phyloP scores from a whole-genome alignment of 257 asterid species.

The Jaltomata sinuosa region DNA sequence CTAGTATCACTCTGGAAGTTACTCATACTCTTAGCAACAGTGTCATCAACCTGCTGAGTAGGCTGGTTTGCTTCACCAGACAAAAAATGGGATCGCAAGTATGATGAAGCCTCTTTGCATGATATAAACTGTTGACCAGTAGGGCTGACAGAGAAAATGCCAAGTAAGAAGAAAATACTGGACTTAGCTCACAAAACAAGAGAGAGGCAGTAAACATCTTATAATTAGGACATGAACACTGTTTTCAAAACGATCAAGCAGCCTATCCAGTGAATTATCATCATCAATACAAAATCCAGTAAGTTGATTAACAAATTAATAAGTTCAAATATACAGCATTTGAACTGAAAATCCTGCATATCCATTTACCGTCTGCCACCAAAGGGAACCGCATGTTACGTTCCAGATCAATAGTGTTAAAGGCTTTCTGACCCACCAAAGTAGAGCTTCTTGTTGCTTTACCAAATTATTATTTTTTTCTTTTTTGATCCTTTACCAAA shows the following conservation, averaged over 20 bases:
- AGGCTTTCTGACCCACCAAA: background rate
- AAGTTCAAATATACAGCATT: background rate
- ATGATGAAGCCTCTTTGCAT: slow-evolving; percentile 81
- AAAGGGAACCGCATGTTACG: background rate
- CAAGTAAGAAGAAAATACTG: background rate
- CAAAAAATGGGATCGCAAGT: slow-evolving; percentile 55
- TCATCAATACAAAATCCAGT: background rate
- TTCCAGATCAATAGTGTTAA: too few species aligned
- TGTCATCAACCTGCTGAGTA: slow-evolving; percentile 29
- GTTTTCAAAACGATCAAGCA: background rate
- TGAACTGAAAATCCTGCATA: background rate
- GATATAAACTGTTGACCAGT: slow-evolving; percentile 74
- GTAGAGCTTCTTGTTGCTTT: background rate
- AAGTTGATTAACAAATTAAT: background rate
- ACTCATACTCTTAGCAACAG: slow-evolving; percentile 46
- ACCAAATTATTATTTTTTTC: too few species aligned
- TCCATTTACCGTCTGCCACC: background rate
- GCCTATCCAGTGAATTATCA: background rate
- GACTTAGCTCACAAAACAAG: background rate
- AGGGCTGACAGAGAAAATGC: slow-evolving; percentile 45
- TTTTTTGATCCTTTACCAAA: too few species aligned
- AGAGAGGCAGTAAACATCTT: background rate
- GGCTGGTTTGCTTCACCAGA: slow-evolving; percentile 25
- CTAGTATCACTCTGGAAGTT: background rate
- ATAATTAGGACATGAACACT: background rate